Conservation (phyloP, 192 early-diverging fungal species). For the Mortierella hygrophila region DNA sequence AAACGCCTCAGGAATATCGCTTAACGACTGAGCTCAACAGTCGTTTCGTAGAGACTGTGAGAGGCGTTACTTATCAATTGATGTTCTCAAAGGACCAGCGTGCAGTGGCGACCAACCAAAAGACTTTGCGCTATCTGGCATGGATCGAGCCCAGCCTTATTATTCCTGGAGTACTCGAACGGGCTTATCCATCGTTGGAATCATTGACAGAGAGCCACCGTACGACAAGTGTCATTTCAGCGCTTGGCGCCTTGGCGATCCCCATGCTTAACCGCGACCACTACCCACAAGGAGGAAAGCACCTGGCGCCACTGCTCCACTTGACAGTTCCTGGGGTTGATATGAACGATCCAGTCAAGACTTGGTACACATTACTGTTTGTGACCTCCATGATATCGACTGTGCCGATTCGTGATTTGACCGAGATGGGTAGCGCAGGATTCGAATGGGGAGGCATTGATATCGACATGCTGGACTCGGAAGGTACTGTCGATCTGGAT, state of each 20-base stretch:
- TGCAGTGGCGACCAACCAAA: constrained; percentile 69
- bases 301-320: constrained; percentile 82
- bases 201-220: constrained; percentile 89
- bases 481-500: constrained; percentile 64
- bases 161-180: constrained; percentile 84
- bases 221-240: constrained; percentile 86
- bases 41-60: constrained; percentile 76
- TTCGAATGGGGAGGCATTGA: constrained; percentile 60
- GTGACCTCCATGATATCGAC: constrained; percentile 72
- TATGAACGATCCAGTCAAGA: constrained; percentile 91
- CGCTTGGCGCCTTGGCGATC: constrained; percentile 75
- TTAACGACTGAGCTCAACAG: constrained; percentile 67
- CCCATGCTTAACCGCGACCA: constrained; percentile 80
- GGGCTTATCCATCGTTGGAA: constrained; percentile 90
- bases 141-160: constrained; percentile 78
- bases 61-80: constrained; percentile 69
- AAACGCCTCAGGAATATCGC: constrained; percentile 68
- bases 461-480: constrained; percentile 58
- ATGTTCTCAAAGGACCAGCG: constrained; percentile 84
- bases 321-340: constrained; percentile 92
- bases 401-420: constrained; percentile 77
- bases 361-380: constrained; percentile 78
- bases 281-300: constrained; percentile 89
- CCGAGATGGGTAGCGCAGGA: constrained; percentile 54
- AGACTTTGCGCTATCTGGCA: constrained; percentile 78